Conservation (phyloP, 257 asterid genomes). For the Przewalskia tangutica region DNA sequence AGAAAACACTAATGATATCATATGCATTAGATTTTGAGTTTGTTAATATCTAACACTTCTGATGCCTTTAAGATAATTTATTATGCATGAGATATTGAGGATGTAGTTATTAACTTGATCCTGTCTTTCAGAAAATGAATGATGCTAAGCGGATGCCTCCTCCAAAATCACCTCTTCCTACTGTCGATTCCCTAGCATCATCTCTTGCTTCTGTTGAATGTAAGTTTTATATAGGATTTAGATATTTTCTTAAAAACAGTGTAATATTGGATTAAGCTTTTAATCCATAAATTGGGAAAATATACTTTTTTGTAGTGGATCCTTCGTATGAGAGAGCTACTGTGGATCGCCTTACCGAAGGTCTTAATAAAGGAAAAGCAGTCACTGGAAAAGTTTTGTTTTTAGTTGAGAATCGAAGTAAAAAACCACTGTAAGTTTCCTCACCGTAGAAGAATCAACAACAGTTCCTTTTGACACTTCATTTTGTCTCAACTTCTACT, state of each 20-base stretch:
- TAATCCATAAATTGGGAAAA: too few relatives aligned
- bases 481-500: not conserved
- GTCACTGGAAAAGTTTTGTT: conserved; percentile 54
- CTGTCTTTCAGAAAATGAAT: conserved; percentile 51
- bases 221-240: conserved; percentile 19
- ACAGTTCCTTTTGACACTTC: not conserved
- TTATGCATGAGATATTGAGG: not conserved
- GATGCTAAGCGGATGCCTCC: conserved; percentile 57
- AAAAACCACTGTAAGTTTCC: conserved; percentile 58
- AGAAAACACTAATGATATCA: not conserved
- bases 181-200: conserved; percentile 32
- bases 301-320: too few relatives aligned
- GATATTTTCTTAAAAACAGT: conserved; percentile 3
- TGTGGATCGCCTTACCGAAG: too few relatives aligned
- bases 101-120: not conserved
- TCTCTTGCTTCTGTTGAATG: conserved; percentile 51
- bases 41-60: not conserved
- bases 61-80: not conserved
- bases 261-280: not conserved
- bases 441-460: not conserved
- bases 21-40: not conserved
- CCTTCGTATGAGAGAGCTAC: too few relatives aligned
- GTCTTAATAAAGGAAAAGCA: conserved; percentile 21
- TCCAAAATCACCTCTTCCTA: not conserved
- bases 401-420: conserved; percentile 48